Base-by-base conservation (phyloP, 2,329 filamentous ascomycete species). In the Pestalotiopsis fici region DNA sequence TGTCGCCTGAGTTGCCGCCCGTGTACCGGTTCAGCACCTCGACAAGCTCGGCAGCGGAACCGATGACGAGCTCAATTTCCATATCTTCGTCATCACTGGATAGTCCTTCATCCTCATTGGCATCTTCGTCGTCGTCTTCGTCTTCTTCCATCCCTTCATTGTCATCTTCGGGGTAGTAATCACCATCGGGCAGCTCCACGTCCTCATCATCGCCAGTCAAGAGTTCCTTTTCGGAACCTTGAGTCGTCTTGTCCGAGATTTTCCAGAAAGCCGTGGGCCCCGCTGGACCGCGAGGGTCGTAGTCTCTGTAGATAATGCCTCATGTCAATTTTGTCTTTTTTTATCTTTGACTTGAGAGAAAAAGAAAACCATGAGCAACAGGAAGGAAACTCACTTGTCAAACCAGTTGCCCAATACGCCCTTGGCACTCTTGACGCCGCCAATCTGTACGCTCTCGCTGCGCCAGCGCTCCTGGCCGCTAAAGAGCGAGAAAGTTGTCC, bases 241-340 rank as follows among this genome's bases (percentile, higher is more conserved):
- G 65, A 27, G 63, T 23, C 28, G 76, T 74, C 18, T 79, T 78
- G 71, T 92, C 88, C 56, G 83, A 86, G 12, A 90, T 82, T 78
- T 95, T 95, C 92, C 92, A 95, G 73, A 93, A 94, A 0, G 90
- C 90, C 1, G 90, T 93, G 1, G 92, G 92, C 0, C 92, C 92
- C 2, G 86, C 91, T 0, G 92, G 92, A 0, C 92, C 92, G 71
- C 90, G 87, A 1, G 81, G 76, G 69, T 92, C 89, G 72, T 87
- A 90, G 76, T 93, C 88, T 72, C 87, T 89, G 64, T 50, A 21
- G 3, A 57, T 64, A 56, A 31, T 56, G 59, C 59, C 54, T 47
- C 28, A 18, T 23, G 21, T 39, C 21, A 39, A 56, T 35, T 21
- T 27, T 35, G n/a, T 35, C 18, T 61, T 21, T 5, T 9, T 28